Conservation (phyloP, 805 yeast species). For the Kurtzmaniella fragi region DNA sequence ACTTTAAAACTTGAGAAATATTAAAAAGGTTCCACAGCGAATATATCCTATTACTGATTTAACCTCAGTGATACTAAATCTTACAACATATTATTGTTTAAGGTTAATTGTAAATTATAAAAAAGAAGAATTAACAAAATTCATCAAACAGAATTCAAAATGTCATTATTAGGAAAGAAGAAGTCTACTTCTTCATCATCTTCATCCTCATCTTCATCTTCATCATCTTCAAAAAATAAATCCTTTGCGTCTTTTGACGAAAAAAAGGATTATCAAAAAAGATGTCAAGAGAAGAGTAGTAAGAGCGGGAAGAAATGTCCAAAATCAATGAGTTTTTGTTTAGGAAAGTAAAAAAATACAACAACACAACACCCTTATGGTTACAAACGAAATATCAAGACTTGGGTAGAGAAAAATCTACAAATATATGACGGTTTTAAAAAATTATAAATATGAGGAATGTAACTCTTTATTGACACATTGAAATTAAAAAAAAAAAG, state of each 20-base stretch:
- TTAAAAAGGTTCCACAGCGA: too few species aligned
- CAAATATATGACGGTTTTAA: too few species aligned
- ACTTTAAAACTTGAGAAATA: too few species aligned
- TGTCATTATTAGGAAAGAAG: slow-evolving; percentile 15
- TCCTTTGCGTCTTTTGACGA: slow-evolving; percentile 37
- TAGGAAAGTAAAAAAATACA: slow-evolving; percentile 24
- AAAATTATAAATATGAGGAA: too few species aligned
- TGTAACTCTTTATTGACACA: too few species aligned
- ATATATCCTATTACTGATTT: too few species aligned
- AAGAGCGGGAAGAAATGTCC: slow-evolving; percentile 18
- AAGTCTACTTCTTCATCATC: slow-evolving; percentile 20
- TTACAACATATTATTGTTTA: too few species aligned
- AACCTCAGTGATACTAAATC: too few species aligned
- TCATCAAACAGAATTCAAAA: not conserved
- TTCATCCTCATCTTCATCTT: slow-evolving; percentile 15
- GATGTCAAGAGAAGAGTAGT: slow-evolving; percentile 28
- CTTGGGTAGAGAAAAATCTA: too few species aligned
- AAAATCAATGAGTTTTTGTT: slow-evolving; percentile 31
- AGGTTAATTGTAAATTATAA: too few species aligned
- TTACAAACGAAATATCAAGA: too few species aligned
- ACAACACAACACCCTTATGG: not conserved
- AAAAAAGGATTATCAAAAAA: slow-evolving; percentile 39
- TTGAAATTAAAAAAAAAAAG: too few species aligned
- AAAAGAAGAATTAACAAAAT: not conserved
- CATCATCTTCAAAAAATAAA: slow-evolving; percentile 9